Percentiles rank a stretch among this genome's conserved stretches.
phyloP scores from a whole-genome alignment of 306 rosid genomes.

The Castanea sativa region DNA sequence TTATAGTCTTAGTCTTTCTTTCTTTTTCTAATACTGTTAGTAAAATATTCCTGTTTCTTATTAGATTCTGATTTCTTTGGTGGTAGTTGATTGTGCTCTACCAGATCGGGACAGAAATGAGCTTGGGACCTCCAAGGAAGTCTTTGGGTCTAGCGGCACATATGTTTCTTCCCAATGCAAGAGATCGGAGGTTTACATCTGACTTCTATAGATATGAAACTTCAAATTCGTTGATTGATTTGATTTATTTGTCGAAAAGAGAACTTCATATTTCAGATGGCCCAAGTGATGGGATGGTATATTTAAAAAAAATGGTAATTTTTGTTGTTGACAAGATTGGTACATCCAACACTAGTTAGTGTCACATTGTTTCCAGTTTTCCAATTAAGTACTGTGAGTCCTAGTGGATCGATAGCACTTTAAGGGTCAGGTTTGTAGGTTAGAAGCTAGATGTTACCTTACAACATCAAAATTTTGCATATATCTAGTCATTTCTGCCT shows the following conservation, averaged over 20 bases:
- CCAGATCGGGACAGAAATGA: constrained; percentile 47
- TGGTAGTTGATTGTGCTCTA: constrained; percentile 79
- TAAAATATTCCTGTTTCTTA: constrained; percentile 6
- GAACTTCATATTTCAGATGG: background rate
- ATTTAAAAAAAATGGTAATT: background rate
- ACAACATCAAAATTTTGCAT: background rate
- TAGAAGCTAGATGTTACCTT: background rate
- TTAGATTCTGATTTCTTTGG: constrained; percentile 14
- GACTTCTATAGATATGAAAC: background rate
- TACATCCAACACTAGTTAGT: background rate
- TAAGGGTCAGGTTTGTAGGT: constrained; percentile 6
- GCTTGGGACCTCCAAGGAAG: constrained; percentile 46
- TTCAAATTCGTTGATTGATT: background rate
- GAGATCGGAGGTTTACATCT: constrained; percentile 66
- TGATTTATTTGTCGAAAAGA: background rate
- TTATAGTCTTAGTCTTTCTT: constrained; percentile 8
- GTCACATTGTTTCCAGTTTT: background rate
- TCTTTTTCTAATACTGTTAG: background rate
- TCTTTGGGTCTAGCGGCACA: constrained; percentile 26
- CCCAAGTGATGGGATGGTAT: background rate
- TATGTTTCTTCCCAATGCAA: constrained; percentile 43
- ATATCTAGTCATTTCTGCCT: constrained; percentile 11
- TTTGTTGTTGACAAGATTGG: background rate
- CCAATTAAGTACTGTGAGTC: background rate
- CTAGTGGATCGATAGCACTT: background rate